Evolutionary conservation across 2,329 filamentous ascomycete genomes (phyloP).

Genomic region (Coniella lustricola): DNA sequence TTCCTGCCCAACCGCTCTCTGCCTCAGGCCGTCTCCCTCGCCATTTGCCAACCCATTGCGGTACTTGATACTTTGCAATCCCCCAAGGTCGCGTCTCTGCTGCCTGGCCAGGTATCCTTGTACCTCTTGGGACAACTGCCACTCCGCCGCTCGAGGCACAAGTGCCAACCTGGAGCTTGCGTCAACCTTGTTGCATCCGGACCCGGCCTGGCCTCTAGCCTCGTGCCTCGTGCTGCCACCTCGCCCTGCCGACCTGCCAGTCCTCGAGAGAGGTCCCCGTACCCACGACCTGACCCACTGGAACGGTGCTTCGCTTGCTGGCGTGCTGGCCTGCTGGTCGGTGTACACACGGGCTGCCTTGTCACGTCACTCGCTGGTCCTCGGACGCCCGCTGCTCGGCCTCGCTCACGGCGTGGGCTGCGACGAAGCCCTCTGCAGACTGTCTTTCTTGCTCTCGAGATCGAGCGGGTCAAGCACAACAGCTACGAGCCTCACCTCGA

Average conservation of each 20-base stretch:
- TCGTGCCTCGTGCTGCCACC: background rate
- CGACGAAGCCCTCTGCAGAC: no score
- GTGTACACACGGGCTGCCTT: background rate
- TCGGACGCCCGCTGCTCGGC: background rate
- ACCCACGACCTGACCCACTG: constrained; percentile 8
- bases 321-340: constrained; percentile 9
- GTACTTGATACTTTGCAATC: no score
- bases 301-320: background rate
- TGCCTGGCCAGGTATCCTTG: background rate
- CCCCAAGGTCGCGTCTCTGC: background rate
- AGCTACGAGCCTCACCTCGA: no score
- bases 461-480: no score
- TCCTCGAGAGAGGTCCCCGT: background rate
- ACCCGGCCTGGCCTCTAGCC: constrained; percentile 1
- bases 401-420: no score
- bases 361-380: background rate
- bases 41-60: background rate
- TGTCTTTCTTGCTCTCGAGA: no score
- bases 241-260: no score
- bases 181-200: background rate
- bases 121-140: background rate
- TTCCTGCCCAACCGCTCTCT: no score
- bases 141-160: constrained; percentile 1
- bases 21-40: background rate
- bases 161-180: no score